Evolutionary conservation across 2,329 filamentous ascomycete species (phyloP).

Genomic region (Epichloe typhina): DNA sequence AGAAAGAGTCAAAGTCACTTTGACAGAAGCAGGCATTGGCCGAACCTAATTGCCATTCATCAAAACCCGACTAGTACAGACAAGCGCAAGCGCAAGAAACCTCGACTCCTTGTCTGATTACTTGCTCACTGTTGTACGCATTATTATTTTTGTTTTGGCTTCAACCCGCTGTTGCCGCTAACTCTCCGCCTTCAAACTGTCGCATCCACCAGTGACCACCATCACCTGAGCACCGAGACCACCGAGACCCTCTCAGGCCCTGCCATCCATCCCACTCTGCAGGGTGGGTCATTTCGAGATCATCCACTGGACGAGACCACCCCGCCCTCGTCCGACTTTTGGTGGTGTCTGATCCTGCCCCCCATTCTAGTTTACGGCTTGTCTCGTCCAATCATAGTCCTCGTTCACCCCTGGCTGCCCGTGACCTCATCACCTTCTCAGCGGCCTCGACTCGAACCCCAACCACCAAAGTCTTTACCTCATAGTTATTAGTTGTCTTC

Average conservation of each 20-base stretch:
- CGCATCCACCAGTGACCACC: not conserved
- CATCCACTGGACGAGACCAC: conserved; percentile 4
- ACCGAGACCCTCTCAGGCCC: not conserved
- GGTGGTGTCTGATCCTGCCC: conserved; percentile 4
- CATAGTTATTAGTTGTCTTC: not conserved
- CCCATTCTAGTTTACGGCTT: not conserved
- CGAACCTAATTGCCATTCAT: not conserved
- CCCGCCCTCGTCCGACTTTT: conserved; percentile 5
- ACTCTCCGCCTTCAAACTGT: not conserved
- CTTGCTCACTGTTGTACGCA: not conserved
- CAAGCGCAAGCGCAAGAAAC: not conserved
- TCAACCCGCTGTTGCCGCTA: not conserved
- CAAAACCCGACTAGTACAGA: not conserved
- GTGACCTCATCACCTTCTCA: conserved; percentile 15
- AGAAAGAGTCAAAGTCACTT: conserved; percentile 2
- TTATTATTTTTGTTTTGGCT: not conserved
- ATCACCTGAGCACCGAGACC: conserved; percentile 1
- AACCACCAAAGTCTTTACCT: not conserved
- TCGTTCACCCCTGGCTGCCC: conserved; percentile 8
- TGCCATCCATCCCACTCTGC: conserved; percentile 1
- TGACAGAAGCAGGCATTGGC: not conserved
- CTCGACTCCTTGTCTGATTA: not conserved
- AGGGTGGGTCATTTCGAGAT: not conserved
- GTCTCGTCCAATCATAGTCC: conserved; percentile 10
- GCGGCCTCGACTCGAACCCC: conserved; percentile 5